Evolutionary conservation across 140 eudicot species (phyloP), one percentile per base, ranked within the genome.

Genomic region (Artemisia princeps): DNA sequence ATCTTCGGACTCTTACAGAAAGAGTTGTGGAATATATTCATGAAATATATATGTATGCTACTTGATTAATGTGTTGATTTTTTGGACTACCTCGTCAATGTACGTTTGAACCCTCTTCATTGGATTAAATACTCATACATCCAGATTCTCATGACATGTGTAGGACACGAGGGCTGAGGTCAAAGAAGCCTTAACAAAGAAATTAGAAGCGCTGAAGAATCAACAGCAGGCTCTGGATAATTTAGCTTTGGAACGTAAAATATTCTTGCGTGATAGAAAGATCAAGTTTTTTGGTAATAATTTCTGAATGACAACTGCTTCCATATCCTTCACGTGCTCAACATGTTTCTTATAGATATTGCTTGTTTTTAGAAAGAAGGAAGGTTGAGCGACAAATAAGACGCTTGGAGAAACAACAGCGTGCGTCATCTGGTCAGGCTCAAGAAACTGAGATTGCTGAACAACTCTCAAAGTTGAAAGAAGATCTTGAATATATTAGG

Each of bases 401-500:
- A 62, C 84, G 98, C 44, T 68, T 88, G 79, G 95, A 92, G 73
- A 92, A 87, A 76, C 88, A 85, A 79, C 96, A 81, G 67, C 96
- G 95, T 3, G 59, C 85, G 19, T 69, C 78, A 40, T 74, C 95
- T 54, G 92, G 82, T 49, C 87, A 76, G 72, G 69, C 89, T 14
- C 87, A 82, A 70, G 96, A 87, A 81, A 70, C 84, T 19, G 86
- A 87, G 64, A 55, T 85, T 65, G 77, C 83, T 46, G 87, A 78
- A 37, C 94, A 92, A 78, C 89, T 92, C 42, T 68, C 86, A 40
- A 82, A 76, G 63, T 63, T 88, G 79, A 88, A 91, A 71, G 92
- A 88, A 80, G 98, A 92, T 81, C 95, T 92, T 68, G 98, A 92
- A 78, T 92, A 92, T 77, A 87, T 92, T 63, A 73, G 83, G 85